Conservation (phyloP, 2,329 filamentous ascomycete genomes). For the Madurella mycetomatis region DNA sequence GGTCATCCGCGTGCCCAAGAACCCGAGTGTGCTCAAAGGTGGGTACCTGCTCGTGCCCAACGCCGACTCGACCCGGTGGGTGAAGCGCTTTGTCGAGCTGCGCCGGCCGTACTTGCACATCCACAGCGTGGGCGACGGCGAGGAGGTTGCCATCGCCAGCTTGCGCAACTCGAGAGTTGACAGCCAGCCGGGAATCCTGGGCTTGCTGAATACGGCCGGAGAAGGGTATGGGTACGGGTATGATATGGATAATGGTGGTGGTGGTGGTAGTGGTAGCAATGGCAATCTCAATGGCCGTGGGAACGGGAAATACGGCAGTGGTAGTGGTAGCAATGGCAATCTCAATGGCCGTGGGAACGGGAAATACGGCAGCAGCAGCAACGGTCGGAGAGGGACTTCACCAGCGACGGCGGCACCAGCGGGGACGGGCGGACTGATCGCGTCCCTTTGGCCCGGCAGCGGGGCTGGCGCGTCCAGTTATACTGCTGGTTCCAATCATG, state of each 20-base stretch:
- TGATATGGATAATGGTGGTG: conserved; percentile 9
- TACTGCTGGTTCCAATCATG: not conserved
- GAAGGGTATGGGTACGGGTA: conserved; percentile 13
- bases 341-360: not conserved
- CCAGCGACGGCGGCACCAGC: not conserved
- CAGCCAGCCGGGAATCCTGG: conserved; percentile 81
- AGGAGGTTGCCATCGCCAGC: conserved; percentile 86
- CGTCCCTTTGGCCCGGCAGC: conserved; percentile 50
- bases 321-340: conserved; percentile 31
- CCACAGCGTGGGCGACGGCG: conserved; percentile 77
- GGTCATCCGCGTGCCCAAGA: conserved; percentile 75
- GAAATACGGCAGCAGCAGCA: conserved; percentile 40
- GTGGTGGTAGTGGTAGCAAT: conserved; percentile 29
- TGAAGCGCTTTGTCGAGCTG: conserved; percentile 88
- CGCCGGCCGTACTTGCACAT: conserved; percentile 88
- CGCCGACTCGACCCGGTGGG: conserved; percentile 76
- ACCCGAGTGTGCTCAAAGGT: conserved; percentile 74
- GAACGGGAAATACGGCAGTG: conserved; percentile 4
- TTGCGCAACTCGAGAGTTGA: conserved; percentile 87
- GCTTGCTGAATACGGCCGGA: conserved; percentile 53
- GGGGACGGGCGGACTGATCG: conserved; percentile 46
- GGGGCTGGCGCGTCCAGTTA: not conserved
- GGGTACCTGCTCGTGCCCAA: conserved; percentile 85
- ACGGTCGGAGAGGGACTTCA: conserved; percentile 36
- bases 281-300: conserved; percentile 17